A percentile compares a stretch with the other conserved stretches of the same genome.
Evolutionary conservation across 75 land plant species (phyloP).

Genomic region (Pinus albicaulis): DNA sequence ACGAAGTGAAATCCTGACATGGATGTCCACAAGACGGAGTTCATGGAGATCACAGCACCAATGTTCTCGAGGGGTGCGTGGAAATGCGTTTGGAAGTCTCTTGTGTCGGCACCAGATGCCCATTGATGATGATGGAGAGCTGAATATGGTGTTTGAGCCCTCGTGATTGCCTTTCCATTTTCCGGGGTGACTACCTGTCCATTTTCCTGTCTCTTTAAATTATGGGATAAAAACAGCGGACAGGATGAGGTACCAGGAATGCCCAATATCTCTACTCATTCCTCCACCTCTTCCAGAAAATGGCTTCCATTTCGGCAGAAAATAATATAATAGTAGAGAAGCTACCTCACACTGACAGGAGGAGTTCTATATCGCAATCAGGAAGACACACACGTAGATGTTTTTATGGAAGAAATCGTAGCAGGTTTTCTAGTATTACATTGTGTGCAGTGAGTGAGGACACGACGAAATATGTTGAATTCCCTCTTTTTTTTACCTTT

Average conservation of each 20-base stretch:
- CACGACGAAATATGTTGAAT: slow-evolving; percentile 16
- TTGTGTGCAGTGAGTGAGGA: not conserved
- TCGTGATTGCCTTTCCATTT: not conserved
- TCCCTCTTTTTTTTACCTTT: slow-evolving; percentile 77
- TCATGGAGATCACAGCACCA: too few species aligned
- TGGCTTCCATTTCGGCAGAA: not conserved
- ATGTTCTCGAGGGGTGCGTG: too few species aligned
- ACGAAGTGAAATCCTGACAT: too few species aligned
- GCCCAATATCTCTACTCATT: not conserved
- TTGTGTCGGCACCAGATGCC: too few species aligned
- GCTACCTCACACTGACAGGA: not conserved
- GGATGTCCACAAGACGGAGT: too few species aligned
- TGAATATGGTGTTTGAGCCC: too few species aligned
- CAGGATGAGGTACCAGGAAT: not conserved
- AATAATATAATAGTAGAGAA: not conserved
- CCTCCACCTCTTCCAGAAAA: not conserved
- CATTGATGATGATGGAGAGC: too few species aligned
- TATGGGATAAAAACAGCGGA: not conserved
- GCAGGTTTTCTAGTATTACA: too few species aligned
- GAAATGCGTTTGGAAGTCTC: too few species aligned
- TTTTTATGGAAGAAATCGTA: not conserved
- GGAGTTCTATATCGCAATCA: not conserved
- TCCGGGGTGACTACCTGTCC: too few species aligned
- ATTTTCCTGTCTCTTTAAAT: too few species aligned
- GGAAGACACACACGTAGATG: not conserved